Evolutionary conservation across 106 monocot genomes (phyloP), one percentile per base, ranked within the genome.

Genomic region (Ottelia alismoides): DNA sequence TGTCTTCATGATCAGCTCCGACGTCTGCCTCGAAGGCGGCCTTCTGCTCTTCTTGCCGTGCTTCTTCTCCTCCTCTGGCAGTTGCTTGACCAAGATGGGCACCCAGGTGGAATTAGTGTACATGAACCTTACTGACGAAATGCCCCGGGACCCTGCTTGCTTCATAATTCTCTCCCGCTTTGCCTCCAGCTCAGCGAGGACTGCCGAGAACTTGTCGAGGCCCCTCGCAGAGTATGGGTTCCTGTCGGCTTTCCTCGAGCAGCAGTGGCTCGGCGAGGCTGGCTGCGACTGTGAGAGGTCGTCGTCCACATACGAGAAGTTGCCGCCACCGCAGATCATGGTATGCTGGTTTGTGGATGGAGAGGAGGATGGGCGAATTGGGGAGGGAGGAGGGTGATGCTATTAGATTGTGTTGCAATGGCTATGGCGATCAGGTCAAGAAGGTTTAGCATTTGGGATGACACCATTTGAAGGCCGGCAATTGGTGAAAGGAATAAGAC

Each of bases 141-240:
- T 20, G 0, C 53, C 53, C 14, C 28, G 11, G 2, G 26, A 25
- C 14, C 53, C 53, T 2, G 28, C 53, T 24, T 9, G 2, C 19
- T 12, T 17, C 53, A 54, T 18, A 28, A 54, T 54, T 28, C 17
- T 54, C 53, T 54, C 28, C 53, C 17, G 26, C 16, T 28, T 27
- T 3, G 53, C 22, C 28, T 28, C 28, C 11, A 54, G 53, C 1
- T 54, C 53, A 2, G 53, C 53, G 16, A 54, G 28, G 28, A 54
- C 53, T 3, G 14, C 24, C 27, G 26, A 54, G 53, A 54, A 54
- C 17, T 27, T 54, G 28, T 54, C 53, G 2, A 54, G 28, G 10
- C 53, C 53, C 53, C 53, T 54, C 11, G 53, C 1, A 2, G 53
- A 54, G 28, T 54, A 54, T 17, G 53, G 53, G 53, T 54, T 54